Conservation (phyloP, 1,284 basidiomycete genomes). For the Leccinum variabile region DNA sequence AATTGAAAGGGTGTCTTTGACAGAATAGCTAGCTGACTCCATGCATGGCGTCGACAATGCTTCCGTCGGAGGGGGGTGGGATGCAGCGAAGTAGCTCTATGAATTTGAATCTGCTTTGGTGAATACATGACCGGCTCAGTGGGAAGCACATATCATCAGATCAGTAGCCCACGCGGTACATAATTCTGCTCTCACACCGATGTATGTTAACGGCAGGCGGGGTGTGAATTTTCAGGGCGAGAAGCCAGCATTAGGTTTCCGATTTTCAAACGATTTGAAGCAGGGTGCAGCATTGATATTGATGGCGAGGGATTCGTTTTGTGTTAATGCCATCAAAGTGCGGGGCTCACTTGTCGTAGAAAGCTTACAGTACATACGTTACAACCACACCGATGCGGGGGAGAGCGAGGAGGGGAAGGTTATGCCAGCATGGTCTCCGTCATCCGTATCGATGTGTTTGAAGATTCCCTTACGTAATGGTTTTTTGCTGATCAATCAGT, state of each 20-base stretch:
- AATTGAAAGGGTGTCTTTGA: slow-evolving; percentile 24
- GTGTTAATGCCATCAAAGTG: slow-evolving; percentile 26
- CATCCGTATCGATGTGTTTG: neutral
- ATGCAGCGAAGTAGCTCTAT: neutral
- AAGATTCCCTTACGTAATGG: slow-evolving; percentile 25
- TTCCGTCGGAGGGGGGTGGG: neutral
- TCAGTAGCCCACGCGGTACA: neutral
- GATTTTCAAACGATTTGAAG: slow-evolving; percentile 33
- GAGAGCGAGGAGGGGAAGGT: neutral
- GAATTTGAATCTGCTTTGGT: neutral
- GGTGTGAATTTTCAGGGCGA: slow-evolving; percentile 30
- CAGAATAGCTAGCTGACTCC: slow-evolving; percentile 19
- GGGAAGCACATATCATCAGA: neutral
- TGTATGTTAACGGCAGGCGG: slow-evolving; percentile 14
- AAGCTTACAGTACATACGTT: neutral
- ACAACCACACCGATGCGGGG: neutral
- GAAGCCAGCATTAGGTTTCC: slow-evolving; percentile 32
- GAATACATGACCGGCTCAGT: slow-evolving; percentile 1
- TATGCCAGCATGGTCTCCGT: neutral
- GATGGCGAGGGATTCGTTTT: slow-evolving; percentile 18
- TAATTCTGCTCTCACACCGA: slow-evolving; percentile 1
- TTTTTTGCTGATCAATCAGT: neutral
- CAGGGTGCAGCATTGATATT: slow-evolving; percentile 8
- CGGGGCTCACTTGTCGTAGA: slow-evolving; percentile 20
- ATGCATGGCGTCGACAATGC: neutral